These are phyloP conservation scores for Debaryomyces nepalensis DNA, from an alignment of 1,139 yeast genomes.

Conservation along the genomic window DNA sequence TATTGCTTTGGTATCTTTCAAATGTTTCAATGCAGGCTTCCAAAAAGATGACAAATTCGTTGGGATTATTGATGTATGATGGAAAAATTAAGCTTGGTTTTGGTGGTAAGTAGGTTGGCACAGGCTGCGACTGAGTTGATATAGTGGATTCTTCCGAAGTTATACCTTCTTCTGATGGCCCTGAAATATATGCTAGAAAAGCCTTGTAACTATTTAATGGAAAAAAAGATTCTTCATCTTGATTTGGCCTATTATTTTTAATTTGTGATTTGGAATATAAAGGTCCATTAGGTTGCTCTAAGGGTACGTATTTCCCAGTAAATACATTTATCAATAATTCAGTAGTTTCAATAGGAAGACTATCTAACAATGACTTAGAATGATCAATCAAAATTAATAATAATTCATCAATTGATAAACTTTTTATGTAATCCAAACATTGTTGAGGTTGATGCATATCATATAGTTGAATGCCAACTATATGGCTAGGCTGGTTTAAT, in stretches of 20 bases:
- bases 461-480: conserved; percentile 75
- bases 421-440: conserved; percentile 69
- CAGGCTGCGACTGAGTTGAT: conserved; percentile 12
- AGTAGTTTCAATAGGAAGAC: conserved; percentile 81
- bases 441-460: conserved; percentile 67
- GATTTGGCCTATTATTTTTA: conserved; percentile 13
- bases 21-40: conserved; percentile 89
- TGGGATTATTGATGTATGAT: conserved; percentile 80
- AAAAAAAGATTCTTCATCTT: conserved; percentile 18
- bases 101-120: conserved; percentile 90
- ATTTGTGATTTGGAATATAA: conserved; percentile 13
- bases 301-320: conserved; percentile 78
- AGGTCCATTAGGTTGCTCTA: conserved; percentile 16
- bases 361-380: conserved; percentile 67
- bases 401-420: conserved; percentile 78
- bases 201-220: conserved; percentile 70
- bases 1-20: conserved; percentile 74
- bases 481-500: conserved; percentile 72
- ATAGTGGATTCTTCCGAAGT: conserved; percentile 20
- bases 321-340: conserved; percentile 81
- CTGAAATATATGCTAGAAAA: conserved; percentile 66
- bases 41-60: conserved; percentile 88
- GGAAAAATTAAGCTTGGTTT: conserved; percentile 86
- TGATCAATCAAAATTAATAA: conserved; percentile 69
- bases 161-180: conserved; percentile 17